Conservation (phyloP, 2,329 filamentous ascomycete genomes). For the Dendrostoma leiphaemia region DNA sequence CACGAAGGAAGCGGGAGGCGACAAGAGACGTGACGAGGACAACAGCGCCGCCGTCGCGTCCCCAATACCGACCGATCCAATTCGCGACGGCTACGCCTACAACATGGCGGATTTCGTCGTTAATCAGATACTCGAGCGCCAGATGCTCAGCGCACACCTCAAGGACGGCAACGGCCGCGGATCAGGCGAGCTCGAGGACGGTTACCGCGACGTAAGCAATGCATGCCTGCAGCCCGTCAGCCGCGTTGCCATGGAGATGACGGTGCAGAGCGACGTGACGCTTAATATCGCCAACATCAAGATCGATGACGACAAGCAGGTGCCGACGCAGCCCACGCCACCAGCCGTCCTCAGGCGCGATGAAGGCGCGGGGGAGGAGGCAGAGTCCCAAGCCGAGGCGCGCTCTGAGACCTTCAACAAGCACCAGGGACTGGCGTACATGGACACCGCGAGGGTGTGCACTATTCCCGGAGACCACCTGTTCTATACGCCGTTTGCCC, state of each 20-base stretch:
- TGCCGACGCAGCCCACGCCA: slow-evolving; percentile 18
- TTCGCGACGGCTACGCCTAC: slow-evolving; percentile 41
- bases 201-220: slow-evolving; percentile 41
- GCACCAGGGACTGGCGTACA: background rate
- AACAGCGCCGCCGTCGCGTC: background rate
- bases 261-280: slow-evolving; percentile 18
- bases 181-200: slow-evolving; percentile 28
- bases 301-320: slow-evolving; percentile 18
- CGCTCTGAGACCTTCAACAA: too few relatives aligned
- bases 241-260: background rate
- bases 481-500: slow-evolving; percentile 50
- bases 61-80: slow-evolving; percentile 24
- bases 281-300: slow-evolving; percentile 23
- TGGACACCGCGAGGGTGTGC: slow-evolving; percentile 32
- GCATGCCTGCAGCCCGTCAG: slow-evolving; percentile 35
- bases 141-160: slow-evolving; percentile 41
- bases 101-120: slow-evolving; percentile 39
- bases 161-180: slow-evolving; percentile 45
- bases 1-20: slow-evolving; percentile 15
- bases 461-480: slow-evolving; percentile 44
- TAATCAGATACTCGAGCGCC: slow-evolving; percentile 45
- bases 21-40: slow-evolving; percentile 2
- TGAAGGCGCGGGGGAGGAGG: background rate
- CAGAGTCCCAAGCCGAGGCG: background rate
- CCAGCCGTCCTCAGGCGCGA: background rate